Conservation (phyloP, 768 basidiomycete species). For the Nidula microcarpa region DNA sequence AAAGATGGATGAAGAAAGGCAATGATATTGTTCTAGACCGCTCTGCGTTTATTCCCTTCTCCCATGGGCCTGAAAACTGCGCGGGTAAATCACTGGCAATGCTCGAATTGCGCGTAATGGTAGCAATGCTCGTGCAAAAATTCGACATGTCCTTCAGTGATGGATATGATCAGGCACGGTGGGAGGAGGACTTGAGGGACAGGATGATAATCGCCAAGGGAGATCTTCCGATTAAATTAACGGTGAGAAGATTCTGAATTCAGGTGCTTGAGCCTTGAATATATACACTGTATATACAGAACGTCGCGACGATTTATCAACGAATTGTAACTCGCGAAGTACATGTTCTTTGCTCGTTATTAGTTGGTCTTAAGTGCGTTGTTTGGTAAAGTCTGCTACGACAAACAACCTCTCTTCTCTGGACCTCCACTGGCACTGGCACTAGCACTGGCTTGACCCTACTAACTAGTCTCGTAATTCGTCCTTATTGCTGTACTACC, state of each 20-base stretch:
- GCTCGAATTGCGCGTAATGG: background rate
- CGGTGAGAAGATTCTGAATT: background rate
- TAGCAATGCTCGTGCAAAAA: conserved; percentile 1
- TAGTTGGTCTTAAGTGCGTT: too few relatives aligned
- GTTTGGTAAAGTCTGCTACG: too few relatives aligned
- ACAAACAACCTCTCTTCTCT: too few relatives aligned
- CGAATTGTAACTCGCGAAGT: too few relatives aligned
- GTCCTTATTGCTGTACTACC: too few relatives aligned
- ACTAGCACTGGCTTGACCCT: too few relatives aligned
- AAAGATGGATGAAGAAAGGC: background rate
- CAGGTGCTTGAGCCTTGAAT: too few relatives aligned
- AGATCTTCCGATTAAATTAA: conserved; percentile 1
- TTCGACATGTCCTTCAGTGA: conserved; percentile 9
- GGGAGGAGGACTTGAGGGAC: conserved; percentile 8
- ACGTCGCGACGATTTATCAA: too few relatives aligned
- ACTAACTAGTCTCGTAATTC: too few relatives aligned
- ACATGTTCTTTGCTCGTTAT: too few relatives aligned
- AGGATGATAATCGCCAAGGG: conserved; percentile 7
- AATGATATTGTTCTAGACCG: background rate
- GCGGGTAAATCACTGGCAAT: background rate
- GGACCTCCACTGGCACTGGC: too few relatives aligned
- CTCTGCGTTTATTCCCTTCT: background rate
- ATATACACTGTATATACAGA: too few relatives aligned
- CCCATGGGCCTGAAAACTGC: background rate
- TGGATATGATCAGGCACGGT: conserved; percentile 4